Evolutionary conservation across 2,329 filamentous ascomycete species (phyloP).

Genomic region (Tetracladium maxilliforme): DNA sequence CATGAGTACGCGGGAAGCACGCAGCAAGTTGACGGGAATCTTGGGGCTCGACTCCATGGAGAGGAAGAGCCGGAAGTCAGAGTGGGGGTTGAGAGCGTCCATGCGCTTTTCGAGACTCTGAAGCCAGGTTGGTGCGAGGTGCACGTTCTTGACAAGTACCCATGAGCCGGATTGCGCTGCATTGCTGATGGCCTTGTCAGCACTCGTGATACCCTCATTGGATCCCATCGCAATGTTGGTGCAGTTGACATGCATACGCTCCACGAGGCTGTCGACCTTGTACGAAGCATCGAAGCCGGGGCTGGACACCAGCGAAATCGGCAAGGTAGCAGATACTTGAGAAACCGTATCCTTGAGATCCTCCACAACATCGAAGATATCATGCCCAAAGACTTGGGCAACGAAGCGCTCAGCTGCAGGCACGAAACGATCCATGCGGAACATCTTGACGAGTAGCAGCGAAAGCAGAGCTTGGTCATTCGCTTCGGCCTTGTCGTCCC

Average conservation of each 20-base stretch:
- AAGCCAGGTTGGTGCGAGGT: constrained; percentile 88
- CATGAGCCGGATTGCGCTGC: constrained; percentile 85
- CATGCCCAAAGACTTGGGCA: constrained; percentile 66
- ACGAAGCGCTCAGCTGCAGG: constrained; percentile 89
- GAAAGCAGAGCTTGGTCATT: constrained; percentile 68
- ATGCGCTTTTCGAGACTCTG: constrained; percentile 96
- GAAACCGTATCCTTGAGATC: constrained; percentile 76
- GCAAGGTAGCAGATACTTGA: constrained; percentile 70
- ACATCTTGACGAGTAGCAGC: constrained; percentile 84
- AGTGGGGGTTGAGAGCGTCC: constrained; percentile 85
- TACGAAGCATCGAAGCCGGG: constrained; percentile 97
- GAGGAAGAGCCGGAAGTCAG: constrained; percentile 86
- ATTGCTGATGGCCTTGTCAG: constrained; percentile 88
- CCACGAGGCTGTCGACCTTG: constrained; percentile 92
- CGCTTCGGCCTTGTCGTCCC: constrained; percentile 47
- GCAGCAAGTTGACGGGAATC: constrained; percentile 90
- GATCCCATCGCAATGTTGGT: constrained; percentile 99
- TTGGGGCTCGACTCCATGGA: constrained; percentile 96
- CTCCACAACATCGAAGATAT: constrained; percentile 70
- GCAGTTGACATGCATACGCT: constrained; percentile 67
- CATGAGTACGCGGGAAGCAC: constrained; percentile 87
- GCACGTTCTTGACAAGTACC: constrained; percentile 98
- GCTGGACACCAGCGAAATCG: constrained; percentile 84
- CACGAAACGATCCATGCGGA: constrained; percentile 89
- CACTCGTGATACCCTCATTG: constrained; percentile 80